Conservation (phyloP, 768 basidiomycete species). For the Termitomyces sp. region DNA sequence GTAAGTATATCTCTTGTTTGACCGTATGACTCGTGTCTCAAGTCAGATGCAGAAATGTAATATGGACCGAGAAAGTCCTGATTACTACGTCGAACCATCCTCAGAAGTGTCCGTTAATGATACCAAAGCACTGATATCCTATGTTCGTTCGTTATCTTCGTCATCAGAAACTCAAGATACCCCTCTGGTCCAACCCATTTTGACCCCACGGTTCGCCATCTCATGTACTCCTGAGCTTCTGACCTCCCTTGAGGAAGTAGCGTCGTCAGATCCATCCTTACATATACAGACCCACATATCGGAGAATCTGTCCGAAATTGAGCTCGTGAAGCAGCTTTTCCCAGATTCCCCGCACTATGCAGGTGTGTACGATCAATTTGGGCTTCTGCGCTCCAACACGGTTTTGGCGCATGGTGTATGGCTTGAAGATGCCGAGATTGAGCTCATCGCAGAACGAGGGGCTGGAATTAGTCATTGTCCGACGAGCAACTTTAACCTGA, state of each 20-base stretch:
- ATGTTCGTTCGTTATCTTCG: conserved; percentile 59
- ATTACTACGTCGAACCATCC: conserved; percentile 67
- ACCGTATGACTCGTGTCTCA: neutral
- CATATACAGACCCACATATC: conserved; percentile 91
- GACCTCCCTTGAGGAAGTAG: conserved; percentile 54
- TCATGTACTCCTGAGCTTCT: conserved; percentile 78
- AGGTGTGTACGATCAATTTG: conserved; percentile 74
- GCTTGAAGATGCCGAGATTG: conserved; percentile 68
- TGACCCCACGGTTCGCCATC: conserved; percentile 97
- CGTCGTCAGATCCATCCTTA: conserved; percentile 52
- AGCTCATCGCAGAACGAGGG: conserved; percentile 56
- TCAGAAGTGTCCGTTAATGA: conserved; percentile 52
- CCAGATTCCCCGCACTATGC: conserved; percentile 66
- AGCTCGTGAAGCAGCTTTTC: conserved; percentile 62
- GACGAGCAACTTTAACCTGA: conserved; percentile 88
- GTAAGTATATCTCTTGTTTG: conserved; percentile 38
- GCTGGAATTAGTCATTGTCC: conserved; percentile 93
- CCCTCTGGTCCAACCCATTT: conserved; percentile 78
- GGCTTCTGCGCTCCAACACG: conserved; percentile 74
- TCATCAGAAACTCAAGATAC: conserved; percentile 20
- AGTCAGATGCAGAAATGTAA: conserved; percentile 69
- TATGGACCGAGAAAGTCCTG: conserved; percentile 75
- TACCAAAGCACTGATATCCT: conserved; percentile 60
- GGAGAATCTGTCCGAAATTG: conserved; percentile 77
- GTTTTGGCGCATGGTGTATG: conserved; percentile 88